Conservation (phyloP, 2,329 filamentous ascomycete species). For the Leptoxyphium fumago region DNA sequence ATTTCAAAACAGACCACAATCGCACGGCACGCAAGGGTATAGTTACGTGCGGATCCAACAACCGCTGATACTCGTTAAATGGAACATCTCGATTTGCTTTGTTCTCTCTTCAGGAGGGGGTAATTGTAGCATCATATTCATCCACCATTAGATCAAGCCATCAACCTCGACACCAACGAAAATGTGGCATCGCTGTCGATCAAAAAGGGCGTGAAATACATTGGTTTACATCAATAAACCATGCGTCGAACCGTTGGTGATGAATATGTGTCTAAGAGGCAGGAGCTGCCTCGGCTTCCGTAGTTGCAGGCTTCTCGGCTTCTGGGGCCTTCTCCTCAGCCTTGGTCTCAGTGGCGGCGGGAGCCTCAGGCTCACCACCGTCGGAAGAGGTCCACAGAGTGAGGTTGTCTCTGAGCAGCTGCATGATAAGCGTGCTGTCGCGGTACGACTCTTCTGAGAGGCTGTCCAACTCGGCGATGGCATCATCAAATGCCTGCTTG, state of each 20-base stretch:
- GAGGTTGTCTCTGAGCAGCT: constrained; percentile 94
- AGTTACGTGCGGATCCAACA: neutral
- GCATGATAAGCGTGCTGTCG: constrained; percentile 98
- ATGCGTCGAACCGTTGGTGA: no score
- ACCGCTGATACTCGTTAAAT: neutral
- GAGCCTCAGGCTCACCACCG: constrained; percentile 59
- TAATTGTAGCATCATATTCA: neutral
- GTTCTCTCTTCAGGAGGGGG: neutral
- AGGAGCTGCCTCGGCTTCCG: constrained; percentile 35
- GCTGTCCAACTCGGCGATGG: constrained; percentile 95
- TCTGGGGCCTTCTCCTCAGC: constrained; percentile 37
- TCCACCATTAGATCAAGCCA: neutral
- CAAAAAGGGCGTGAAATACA: no score
- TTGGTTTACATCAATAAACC: no score
- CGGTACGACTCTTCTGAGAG: constrained; percentile 97
- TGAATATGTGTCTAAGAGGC: constrained; percentile 1
- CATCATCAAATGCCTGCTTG: constrained; percentile 98
- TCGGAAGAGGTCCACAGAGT: constrained; percentile 97
- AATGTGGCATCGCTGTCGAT: no score
- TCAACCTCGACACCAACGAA: no score
- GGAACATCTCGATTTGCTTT: neutral
- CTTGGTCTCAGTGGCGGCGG: constrained; percentile 36
- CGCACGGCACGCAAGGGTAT: neutral
- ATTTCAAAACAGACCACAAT: no score
- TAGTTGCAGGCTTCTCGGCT: constrained; percentile 19